A percentile compares a stretch with the other conserved stretches of the same genome.
Conservation (phyloP, 129 eudicot species). For the Solidago caesia region DNA sequence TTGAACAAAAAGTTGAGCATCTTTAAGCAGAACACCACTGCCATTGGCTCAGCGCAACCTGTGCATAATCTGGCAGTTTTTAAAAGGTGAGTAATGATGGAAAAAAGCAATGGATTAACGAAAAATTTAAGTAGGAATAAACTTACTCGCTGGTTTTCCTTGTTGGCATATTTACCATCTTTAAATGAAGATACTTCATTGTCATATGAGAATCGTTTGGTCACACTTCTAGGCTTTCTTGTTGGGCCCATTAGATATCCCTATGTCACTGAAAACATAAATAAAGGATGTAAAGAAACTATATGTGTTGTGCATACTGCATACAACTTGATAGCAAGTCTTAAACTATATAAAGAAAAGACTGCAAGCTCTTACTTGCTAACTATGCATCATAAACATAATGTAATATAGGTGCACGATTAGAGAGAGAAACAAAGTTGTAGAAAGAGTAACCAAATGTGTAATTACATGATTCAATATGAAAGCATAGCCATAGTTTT, state of each 20-base stretch:
- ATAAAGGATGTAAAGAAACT: neutral
- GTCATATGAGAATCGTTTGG: slow-evolving; percentile 56
- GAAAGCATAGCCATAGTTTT: neutral
- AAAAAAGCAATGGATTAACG: too few relatives aligned
- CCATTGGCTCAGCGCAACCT: too few relatives aligned
- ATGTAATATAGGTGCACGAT: slow-evolving; percentile 3
- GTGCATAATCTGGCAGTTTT: too few relatives aligned
- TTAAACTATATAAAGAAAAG: neutral
- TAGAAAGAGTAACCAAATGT: neutral
- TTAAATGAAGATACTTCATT: slow-evolving; percentile 62
- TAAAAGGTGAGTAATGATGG: too few relatives aligned
- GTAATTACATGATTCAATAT: neutral
- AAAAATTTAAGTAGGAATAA: slow-evolving; percentile 7
- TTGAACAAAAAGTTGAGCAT: too few relatives aligned
- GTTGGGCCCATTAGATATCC: slow-evolving; percentile 69
- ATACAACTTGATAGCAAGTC: slow-evolving; percentile 5
- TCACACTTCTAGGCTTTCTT: slow-evolving; percentile 71
- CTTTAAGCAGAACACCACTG: too few relatives aligned
- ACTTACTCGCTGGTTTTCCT: slow-evolving; percentile 67
- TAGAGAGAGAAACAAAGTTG: neutral
- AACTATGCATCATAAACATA: neutral
- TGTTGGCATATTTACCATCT: slow-evolving; percentile 57
- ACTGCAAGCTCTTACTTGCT: slow-evolving; percentile 15
- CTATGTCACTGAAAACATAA: slow-evolving; percentile 26
- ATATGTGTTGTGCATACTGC: slow-evolving; percentile 9